phyloP scores from a whole-genome alignment of 345 rosid genomes.

The Linum usitatissimum region DNA sequence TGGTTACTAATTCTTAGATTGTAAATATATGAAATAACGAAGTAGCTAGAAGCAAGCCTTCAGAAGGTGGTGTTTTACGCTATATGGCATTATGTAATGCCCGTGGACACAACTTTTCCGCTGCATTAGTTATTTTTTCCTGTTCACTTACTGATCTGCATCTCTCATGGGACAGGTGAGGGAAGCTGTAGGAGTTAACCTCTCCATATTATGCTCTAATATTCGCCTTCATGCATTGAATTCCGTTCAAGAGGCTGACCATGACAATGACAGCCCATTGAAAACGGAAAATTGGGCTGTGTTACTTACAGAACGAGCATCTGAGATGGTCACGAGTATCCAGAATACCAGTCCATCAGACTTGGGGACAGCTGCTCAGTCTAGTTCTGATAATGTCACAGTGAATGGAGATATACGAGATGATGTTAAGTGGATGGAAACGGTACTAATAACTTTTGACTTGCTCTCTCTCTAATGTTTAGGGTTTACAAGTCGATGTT shows the following conservation, averaged over 20 bases:
- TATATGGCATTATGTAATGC: too few relatives aligned
- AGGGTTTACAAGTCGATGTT: constrained; percentile 7
- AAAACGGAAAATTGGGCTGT: constrained; percentile 57
- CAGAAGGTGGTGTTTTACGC: too few relatives aligned
- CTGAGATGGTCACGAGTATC: constrained; percentile 58
- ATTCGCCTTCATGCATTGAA: constrained; percentile 55
- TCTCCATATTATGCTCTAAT: constrained; percentile 81
- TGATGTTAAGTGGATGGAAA: constrained; percentile 97
- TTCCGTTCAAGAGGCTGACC: constrained; percentile 35
- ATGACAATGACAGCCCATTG: constrained; percentile 27
- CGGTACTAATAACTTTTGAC: constrained; percentile 40
- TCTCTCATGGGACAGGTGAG: constrained; percentile 51
- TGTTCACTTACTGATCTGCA: constrained; percentile 10
- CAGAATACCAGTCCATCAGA: constrained; percentile 60
- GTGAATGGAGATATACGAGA: constrained; percentile 52
- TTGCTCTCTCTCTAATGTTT: constrained; percentile 2
- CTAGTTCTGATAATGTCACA: constrained; percentile 33
- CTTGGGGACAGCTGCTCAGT: constrained; percentile 34
- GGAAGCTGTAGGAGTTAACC: constrained; percentile 83
- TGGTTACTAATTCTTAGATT: too few relatives aligned
- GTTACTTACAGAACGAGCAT: constrained; percentile 51
- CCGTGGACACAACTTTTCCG: too few relatives aligned
- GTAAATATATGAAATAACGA: too few relatives aligned
- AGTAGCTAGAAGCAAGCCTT: too few relatives aligned
- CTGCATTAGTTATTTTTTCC: not conserved